Evolutionary conservation across 441 rosid genomes (phyloP).

Genomic region (Arabidopsis hybrid): DNA sequence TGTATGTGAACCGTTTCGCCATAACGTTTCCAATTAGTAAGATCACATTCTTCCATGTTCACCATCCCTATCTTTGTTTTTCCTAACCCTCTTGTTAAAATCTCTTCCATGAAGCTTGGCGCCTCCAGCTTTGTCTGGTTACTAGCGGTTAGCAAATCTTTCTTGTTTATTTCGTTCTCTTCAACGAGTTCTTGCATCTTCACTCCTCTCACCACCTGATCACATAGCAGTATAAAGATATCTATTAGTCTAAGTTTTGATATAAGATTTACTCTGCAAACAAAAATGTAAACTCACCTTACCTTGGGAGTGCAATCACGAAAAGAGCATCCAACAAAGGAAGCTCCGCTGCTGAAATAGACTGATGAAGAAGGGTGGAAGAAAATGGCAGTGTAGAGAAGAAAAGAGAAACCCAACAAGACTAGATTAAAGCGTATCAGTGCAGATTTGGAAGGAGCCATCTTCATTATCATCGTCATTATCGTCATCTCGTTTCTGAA

Average conservation of each 20-base stretch:
- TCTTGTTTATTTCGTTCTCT: constrained; percentile 31
- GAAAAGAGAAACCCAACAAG: constrained; percentile 69
- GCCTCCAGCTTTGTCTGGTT: constrained; percentile 59
- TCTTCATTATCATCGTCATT: constrained; percentile 47
- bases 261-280: background rate
- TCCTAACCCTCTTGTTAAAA: constrained; percentile 50
- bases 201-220: constrained; percentile 65
- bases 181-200: constrained; percentile 65
- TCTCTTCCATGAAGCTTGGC: constrained; percentile 63
- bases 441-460: constrained; percentile 65
- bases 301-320: constrained; percentile 91
- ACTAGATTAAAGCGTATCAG: constrained; percentile 70
- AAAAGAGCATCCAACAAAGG: constrained; percentile 77
- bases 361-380: constrained; percentile 69
- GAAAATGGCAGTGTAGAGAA: constrained; percentile 60
- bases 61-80: constrained; percentile 72
- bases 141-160: background rate
- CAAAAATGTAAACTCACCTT: constrained; percentile 65
- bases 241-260: background rate
- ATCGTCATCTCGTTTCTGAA: constrained; percentile 38
- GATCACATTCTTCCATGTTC: constrained; percentile 69
- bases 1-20: constrained; percentile 61
- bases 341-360: constrained; percentile 64
- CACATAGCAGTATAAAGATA: constrained; percentile 1
- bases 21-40: constrained; percentile 59